Conservation (phyloP, 768 basidiomycete species). For the Hypsizygus marmoreus region DNA sequence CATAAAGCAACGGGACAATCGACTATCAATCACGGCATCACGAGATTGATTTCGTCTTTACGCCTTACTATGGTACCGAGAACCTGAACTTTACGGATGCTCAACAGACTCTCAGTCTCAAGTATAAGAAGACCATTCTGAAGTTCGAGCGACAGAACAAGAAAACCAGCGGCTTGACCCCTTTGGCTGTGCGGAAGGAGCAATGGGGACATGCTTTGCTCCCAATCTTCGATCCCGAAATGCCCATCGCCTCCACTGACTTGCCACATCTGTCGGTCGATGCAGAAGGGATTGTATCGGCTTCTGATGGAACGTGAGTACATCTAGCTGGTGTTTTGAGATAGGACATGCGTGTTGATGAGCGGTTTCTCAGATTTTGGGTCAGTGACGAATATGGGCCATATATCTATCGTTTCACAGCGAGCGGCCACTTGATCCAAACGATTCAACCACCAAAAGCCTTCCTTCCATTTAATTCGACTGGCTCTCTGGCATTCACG, state of each 20-base stretch:
- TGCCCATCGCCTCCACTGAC: slow-evolving; percentile 44
- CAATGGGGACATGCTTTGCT: slow-evolving; percentile 28
- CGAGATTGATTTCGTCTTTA: slow-evolving; percentile 55
- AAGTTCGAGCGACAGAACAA: slow-evolving; percentile 47
- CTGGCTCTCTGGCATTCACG: slow-evolving; percentile 55
- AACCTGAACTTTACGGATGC: slow-evolving; percentile 52
- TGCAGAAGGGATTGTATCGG: slow-evolving; percentile 58
- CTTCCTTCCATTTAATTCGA: slow-evolving; percentile 46
- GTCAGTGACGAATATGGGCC: slow-evolving; percentile 72
- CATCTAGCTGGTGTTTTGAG: background rate
- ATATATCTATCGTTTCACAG: slow-evolving; percentile 57
- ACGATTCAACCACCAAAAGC: slow-evolving; percentile 63
- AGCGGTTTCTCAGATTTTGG: slow-evolving; percentile 56
- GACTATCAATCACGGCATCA: slow-evolving; percentile 70
- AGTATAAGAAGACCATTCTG: slow-evolving; percentile 51
- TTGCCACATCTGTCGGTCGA: slow-evolving; percentile 56
- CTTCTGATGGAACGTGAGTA: slow-evolving; percentile 58
- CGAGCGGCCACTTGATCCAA: slow-evolving; percentile 49
- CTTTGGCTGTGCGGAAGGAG: slow-evolving; percentile 45
- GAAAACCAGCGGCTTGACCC: slow-evolving; percentile 60
- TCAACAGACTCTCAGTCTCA: slow-evolving; percentile 50
- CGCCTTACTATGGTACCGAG: slow-evolving; percentile 51
- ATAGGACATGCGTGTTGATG: too few species aligned
- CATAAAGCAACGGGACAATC: slow-evolving; percentile 47
- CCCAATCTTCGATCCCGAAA: slow-evolving; percentile 40